These are phyloP conservation scores for Syzygium grande DNA, from an alignment of 345 rosid genomes.

Conservation along the genomic window DNA sequence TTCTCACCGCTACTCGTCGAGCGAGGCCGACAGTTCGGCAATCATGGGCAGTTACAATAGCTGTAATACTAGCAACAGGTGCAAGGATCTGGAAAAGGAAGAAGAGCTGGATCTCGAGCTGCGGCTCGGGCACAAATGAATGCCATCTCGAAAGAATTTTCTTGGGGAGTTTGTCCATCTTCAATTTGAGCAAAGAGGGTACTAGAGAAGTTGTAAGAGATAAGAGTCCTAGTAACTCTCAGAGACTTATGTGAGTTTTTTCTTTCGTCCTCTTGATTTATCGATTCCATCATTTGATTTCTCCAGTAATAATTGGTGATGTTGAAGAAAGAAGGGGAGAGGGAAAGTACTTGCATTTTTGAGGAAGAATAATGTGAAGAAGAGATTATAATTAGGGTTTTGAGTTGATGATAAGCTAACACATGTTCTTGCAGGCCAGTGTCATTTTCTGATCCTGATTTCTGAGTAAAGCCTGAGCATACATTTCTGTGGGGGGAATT, in stretches of 20 bases:
- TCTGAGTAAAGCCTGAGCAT: background rate
- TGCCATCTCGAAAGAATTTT: background rate
- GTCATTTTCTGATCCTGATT: slow-evolving; percentile 4
- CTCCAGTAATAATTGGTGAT: background rate
- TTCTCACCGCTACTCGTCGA: slow-evolving; percentile 5
- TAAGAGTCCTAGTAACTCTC: background rate
- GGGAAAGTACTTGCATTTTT: background rate
- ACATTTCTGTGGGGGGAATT: background rate
- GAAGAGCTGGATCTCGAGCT: slow-evolving; percentile 92
- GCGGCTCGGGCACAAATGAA: slow-evolving; percentile 55
- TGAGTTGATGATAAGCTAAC: background rate
- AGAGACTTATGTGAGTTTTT: background rate
- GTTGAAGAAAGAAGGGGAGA: background rate
- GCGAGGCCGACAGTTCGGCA: background rate
- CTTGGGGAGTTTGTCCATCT: background rate
- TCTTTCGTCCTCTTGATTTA: background rate
- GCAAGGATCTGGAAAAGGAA: slow-evolving; percentile 15
- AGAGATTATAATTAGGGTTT: background rate
- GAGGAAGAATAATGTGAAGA: background rate
- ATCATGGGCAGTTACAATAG: background rate
- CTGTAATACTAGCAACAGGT: slow-evolving; percentile 13
- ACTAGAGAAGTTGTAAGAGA: background rate
- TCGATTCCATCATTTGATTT: background rate
- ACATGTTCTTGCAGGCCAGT: background rate
- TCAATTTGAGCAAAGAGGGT: background rate